Evolutionary conservation across 2,329 filamentous ascomycete genomes (phyloP), one percentile per base, ranked within the genome.

Genomic region (Aureobasidium subglaciale): DNA sequence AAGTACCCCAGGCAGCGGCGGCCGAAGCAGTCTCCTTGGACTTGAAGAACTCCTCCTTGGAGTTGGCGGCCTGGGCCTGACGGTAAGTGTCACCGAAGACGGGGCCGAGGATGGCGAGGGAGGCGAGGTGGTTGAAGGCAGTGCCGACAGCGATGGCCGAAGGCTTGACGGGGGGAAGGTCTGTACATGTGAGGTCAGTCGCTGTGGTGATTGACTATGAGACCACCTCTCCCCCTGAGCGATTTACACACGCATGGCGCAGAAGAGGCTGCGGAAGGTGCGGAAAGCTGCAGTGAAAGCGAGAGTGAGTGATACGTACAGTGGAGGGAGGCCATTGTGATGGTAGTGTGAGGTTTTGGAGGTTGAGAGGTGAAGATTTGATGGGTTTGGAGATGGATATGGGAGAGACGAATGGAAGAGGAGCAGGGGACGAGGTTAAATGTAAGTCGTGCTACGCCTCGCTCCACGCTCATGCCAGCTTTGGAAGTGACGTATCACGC

Each of bases 91-190:
- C 86, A 70, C 93, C 92, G 72, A 97, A 96, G 74, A 97, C 77
- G 61, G 92, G 92, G 58, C 84, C 82, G 60, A 97, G 83, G 65
- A 97, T 84, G 61, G 88, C 91, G 62, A 93, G 85, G 69, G 93
- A 93, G 67, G 90, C 81, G 67, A 86, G 85, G 77, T 99, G 92
- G 81, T 88, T 96, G 85, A 96, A 99, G 73, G 90, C 77, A 61
- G 91, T 93, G 76, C 93, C 93, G 68, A 97, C 84, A 69, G 92
- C 93, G 70, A 99, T 96, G 68, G 93, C 92, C 70, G 91, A 96
- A 65, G 93, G 93, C 86, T 96, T 97, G 70, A 99, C 93, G 64
- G 91, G 79, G 64, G 85, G 85, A 56, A 88, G 80, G 71, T 87
- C 81, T 85, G 61, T 2, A 13, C 20, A 10, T 30, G 49, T 15